phyloP scores from a whole-genome alignment of 169 alveolate genomes.

The Cystoisospora suis region DNA sequence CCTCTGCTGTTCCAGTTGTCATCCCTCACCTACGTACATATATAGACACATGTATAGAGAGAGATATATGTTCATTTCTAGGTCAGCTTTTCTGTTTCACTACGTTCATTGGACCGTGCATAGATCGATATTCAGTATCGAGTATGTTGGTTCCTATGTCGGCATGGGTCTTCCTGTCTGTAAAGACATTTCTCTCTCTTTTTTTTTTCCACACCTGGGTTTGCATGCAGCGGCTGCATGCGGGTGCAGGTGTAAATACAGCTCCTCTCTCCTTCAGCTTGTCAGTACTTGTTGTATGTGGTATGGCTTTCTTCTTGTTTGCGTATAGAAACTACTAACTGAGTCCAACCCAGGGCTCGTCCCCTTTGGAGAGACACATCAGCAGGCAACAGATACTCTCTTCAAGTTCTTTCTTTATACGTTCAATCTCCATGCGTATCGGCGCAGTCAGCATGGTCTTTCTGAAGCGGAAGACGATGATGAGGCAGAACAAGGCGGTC shows the following conservation, averaged over 20 bases:
- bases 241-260: too few species aligned
- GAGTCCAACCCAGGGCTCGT: conserved; percentile 50
- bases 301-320: background rate
- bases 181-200: background rate
- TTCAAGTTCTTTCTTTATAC: conserved; percentile 23
- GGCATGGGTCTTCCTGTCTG: background rate
- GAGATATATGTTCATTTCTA: background rate
- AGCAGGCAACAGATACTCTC: conserved; percentile 52
- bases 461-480: background rate
- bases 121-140: background rate
- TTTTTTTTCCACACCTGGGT: background rate
- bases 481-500: conserved; percentile 27
- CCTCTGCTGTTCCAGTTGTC: too few species aligned
- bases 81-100: background rate
- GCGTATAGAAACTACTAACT: conserved; percentile 26
- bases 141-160: background rate
- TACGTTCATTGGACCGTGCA: background rate
- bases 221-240: too few species aligned
- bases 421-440: conserved; percentile 1
- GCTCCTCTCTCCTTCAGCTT: background rate
- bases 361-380: conserved; percentile 54
- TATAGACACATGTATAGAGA: background rate
- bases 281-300: background rate
- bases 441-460: background rate
- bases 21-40: background rate